Percentiles rank a stretch among this genome's conserved stretches.
phyloP scores from a whole-genome alignment of 2,329 filamentous ascomycete genomes.

The Lasiodiplodia theobromae region DNA sequence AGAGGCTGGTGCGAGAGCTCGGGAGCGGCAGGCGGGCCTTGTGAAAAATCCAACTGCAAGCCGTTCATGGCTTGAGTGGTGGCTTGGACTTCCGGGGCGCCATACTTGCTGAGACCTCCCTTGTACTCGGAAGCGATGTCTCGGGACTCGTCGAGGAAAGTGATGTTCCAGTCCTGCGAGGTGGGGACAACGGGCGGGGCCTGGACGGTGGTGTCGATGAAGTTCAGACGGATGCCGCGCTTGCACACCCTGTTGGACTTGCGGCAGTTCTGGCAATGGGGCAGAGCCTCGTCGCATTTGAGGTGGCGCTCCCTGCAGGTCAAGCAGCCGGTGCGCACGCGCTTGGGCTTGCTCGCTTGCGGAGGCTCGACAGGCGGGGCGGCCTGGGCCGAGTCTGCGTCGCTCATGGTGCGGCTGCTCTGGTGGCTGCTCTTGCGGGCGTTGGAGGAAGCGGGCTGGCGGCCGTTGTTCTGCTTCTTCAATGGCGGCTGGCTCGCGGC shows the following conservation, averaged over 20 bases:
- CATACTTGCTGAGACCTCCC: slow-evolving; percentile 78
- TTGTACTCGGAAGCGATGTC: slow-evolving; percentile 90
- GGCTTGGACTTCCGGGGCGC: slow-evolving; percentile 52
- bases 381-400: slow-evolving; percentile 30
- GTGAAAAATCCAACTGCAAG: slow-evolving; percentile 41
- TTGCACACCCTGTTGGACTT: slow-evolving; percentile 89
- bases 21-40: slow-evolving; percentile 39
- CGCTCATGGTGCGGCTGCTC: slow-evolving; percentile 32
- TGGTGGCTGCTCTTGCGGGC: slow-evolving; percentile 20
- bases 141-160: slow-evolving; percentile 88
- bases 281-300: slow-evolving; percentile 82
- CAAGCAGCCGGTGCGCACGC: slow-evolving; percentile 87
- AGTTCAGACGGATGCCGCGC: slow-evolving; percentile 86
- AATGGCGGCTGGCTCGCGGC: slow-evolving; percentile 33
- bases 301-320: slow-evolving; percentile 90
- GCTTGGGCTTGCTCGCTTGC: slow-evolving; percentile 70
- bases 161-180: slow-evolving; percentile 72
- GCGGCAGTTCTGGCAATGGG: slow-evolving; percentile 77
- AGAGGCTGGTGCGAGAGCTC: slow-evolving; percentile 55
- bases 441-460: background rate
- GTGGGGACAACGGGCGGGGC: slow-evolving; percentile 68
- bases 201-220: slow-evolving; percentile 82
- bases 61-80: slow-evolving; percentile 36
- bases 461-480: slow-evolving; percentile 24
- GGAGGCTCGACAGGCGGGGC: slow-evolving; percentile 33